Evolutionary conservation across 805 yeast genomes (phyloP).

Genomic region (Ogataea pilisensis): DNA sequence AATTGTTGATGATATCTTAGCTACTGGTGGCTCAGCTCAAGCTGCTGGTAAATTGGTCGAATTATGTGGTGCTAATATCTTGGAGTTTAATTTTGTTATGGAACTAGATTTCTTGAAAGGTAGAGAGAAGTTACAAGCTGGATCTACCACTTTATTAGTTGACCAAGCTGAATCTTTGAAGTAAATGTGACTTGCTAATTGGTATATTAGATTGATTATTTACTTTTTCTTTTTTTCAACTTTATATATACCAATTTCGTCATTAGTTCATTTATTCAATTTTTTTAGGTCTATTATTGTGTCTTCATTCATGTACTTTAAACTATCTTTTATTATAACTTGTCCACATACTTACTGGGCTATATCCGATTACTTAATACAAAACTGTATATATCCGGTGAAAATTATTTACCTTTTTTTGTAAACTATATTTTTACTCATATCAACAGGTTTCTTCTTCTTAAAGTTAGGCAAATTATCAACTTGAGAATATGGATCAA

Average conservation of each 20-base stretch:
- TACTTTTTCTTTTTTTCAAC: no score
- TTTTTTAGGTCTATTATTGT: no score
- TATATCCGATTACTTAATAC: no score
- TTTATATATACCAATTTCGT: no score
- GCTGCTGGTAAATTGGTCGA: conserved; percentile 87
- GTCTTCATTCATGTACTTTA: no score
- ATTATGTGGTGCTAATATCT: conserved; percentile 62
- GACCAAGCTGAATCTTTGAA: conserved; percentile 64
- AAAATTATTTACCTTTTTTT: conserved; percentile 18
- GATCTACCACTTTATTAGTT: conserved; percentile 81
- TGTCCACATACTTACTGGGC: no score
- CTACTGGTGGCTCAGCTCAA: conserved; percentile 95
- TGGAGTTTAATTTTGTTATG: conserved; percentile 85
- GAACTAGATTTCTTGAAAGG: conserved; percentile 95
- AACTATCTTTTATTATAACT: no score
- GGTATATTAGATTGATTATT: no score
- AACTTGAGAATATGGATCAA: conserved; percentile 53
- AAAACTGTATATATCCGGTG: no score
- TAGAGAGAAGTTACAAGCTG: conserved; percentile 78
- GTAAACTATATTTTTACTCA: conserved; percentile 28
- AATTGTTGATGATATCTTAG: conserved; percentile 93
- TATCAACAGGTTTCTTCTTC: conserved; percentile 24
- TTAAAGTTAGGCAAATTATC: conserved; percentile 23
- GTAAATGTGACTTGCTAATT: no score
- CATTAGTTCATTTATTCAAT: no score